phyloP scores from a whole-genome alignment of 164 flowering plant genomes.

The Magnolia sinica region DNA sequence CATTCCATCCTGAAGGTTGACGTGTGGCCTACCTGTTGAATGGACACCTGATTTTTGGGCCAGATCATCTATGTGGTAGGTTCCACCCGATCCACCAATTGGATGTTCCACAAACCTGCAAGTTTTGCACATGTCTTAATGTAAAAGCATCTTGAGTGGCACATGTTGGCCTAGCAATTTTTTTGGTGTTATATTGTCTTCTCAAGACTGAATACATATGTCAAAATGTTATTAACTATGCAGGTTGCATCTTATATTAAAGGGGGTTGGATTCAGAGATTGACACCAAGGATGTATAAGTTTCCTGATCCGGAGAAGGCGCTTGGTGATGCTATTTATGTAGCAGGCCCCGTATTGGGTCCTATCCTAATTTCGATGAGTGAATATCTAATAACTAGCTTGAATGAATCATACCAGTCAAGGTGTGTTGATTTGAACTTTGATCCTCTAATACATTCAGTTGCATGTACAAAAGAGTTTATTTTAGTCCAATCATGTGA shows the following conservation, averaged over 20 bases:
- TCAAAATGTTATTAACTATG: not conserved
- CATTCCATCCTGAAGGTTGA: too few species aligned
- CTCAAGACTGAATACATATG: not conserved
- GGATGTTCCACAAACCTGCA: not conserved
- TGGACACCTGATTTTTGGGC: not conserved
- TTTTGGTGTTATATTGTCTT: not conserved
- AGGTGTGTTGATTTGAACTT: conserved; percentile 47
- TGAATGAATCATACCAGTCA: conserved; percentile 88
- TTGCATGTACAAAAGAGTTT: not conserved
- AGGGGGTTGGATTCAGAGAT: conserved; percentile 91
- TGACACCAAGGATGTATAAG: conserved; percentile 47
- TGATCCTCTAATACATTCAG: not conserved
- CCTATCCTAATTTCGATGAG: conserved; percentile 82
- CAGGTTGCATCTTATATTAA: conserved; percentile 72
- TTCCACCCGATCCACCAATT: not conserved
- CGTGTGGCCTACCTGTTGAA: not conserved
- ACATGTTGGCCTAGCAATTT: not conserved
- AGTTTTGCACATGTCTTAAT: too few species aligned
- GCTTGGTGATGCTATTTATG: conserved; percentile 70
- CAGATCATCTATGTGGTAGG: not conserved
- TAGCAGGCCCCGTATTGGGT: conserved; percentile 86
- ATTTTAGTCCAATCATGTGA: not conserved
- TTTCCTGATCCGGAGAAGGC: conserved; percentile 81
- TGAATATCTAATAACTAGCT: conserved; percentile 90
- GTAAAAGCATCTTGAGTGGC: not conserved